Evolutionary conservation across 2,329 filamentous ascomycete genomes (phyloP).

Genomic region (Neonectria ditissima): DNA sequence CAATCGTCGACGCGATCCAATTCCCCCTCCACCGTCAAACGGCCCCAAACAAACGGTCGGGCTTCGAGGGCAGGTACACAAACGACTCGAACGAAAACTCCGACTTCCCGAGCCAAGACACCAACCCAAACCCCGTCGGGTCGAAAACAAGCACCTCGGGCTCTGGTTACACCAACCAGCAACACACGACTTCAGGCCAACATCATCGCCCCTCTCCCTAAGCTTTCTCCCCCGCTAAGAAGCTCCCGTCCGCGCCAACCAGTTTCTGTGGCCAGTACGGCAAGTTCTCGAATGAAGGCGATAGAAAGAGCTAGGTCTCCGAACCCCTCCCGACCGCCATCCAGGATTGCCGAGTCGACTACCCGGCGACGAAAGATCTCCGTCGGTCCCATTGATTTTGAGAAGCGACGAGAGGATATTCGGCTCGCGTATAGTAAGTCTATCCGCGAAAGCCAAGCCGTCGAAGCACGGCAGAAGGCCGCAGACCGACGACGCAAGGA

Average conservation of each 20-base stretch:
- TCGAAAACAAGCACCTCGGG: slow-evolving; percentile 56
- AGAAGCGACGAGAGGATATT: slow-evolving; percentile 82
- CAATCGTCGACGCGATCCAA: slow-evolving; percentile 66
- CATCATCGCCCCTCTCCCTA: slow-evolving; percentile 76
- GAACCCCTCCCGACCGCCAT: slow-evolving; percentile 48
- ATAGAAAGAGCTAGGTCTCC: slow-evolving; percentile 67
- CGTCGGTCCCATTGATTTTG: slow-evolving; percentile 85
- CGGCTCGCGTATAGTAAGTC: slow-evolving; percentile 87
- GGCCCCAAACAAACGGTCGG: slow-evolving; percentile 56
- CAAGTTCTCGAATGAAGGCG: slow-evolving; percentile 75
- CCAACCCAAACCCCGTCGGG: slow-evolving; percentile 51
- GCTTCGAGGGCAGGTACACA: slow-evolving; percentile 53
- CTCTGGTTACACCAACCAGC: slow-evolving; percentile 61
- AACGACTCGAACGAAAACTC: slow-evolving; percentile 54
- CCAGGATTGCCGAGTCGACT: slow-evolving; percentile 52
- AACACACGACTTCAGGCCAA: slow-evolving; percentile 77
- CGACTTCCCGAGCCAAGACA: slow-evolving; percentile 57
- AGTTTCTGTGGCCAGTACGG: slow-evolving; percentile 79
- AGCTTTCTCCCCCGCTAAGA: slow-evolving; percentile 81
- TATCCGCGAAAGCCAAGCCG: slow-evolving; percentile 78
- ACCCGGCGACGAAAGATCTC: slow-evolving; percentile 65
- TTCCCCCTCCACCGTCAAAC: slow-evolving; percentile 63
- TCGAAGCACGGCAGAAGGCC: slow-evolving; percentile 65
- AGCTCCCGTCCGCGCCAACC: slow-evolving; percentile 86
- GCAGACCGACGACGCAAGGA: slow-evolving; percentile 65